Evolutionary conservation across 371 early-diverging fungal genomes (phyloP).

Genomic region (Rhizopus arrhizus): DNA sequence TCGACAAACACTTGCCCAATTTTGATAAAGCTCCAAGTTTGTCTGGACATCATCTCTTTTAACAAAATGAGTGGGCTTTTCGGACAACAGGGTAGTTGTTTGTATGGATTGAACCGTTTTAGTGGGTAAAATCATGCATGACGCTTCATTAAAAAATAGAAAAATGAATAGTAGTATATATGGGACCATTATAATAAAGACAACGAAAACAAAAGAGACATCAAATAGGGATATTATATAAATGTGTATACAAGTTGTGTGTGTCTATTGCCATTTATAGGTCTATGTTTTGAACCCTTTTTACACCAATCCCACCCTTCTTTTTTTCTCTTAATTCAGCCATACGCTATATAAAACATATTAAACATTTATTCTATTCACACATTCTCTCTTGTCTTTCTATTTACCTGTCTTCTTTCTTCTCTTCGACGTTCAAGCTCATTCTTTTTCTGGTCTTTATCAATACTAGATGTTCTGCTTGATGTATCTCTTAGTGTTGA

Average conservation of each 20-base stretch:
- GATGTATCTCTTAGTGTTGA: conserved; percentile 6
- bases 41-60: conserved; percentile 32
- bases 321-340: conserved; percentile 61
- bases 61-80: conserved; percentile 2
- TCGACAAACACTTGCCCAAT: conserved; percentile 39
- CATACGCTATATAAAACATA: conserved; percentile 43
- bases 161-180: not conserved
- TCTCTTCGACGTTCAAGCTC: conserved; percentile 64
- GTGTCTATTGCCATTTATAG: conserved; percentile 10
- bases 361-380: not conserved
- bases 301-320: conserved; percentile 54
- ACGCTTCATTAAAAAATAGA: not conserved
- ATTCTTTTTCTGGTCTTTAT: conserved; percentile 54
- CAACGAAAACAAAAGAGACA: not conserved
- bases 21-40: conserved; percentile 34
- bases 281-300: conserved; percentile 35
- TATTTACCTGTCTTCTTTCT: conserved; percentile 57
- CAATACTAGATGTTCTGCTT: too few species aligned
- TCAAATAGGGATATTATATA: not conserved
- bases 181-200: not conserved
- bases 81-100: not conserved
- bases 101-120: not conserved
- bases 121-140: conserved; percentile 13
- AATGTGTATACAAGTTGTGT: conserved; percentile 8
- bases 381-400: not conserved